Base-by-base conservation (phyloP, 2,329 filamentous ascomycete genomes). In the Sporothrix humicola region DNA sequence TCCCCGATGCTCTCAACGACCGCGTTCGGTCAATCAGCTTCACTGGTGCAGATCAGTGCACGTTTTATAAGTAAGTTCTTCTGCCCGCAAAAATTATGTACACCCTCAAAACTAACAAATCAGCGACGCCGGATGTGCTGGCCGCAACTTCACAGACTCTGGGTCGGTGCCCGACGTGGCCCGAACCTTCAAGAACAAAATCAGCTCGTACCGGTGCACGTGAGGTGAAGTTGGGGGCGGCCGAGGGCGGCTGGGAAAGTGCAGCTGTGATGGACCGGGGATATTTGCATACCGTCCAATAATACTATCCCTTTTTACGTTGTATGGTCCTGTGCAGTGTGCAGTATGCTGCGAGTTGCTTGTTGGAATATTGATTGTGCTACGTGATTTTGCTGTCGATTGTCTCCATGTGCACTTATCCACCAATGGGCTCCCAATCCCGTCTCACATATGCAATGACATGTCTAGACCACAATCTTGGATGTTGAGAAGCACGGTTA, bases 21-120 rank as follows among this genome's bases (percentile, higher is more conserved):
- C 65, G 65, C 46, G 52, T 68, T 12, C 65, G 65, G 23, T 68
- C 65, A 20, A 68, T 68, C 65, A 68, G 46, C 46, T 68, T 68
- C 65, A 46, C 37, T 17, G 65, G 65, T 12, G 44, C 65, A 12
- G 65, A 68, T 26, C 65, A 68, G 65, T 68, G 65, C 65, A 68
- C 65, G 13, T 68, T 68, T 37, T 68, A 68, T 46, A 68, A 15
- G 65, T 68, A 8, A 37, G 65, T 66, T 17, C 0, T 8, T n/a
- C 12, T 9, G 8, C n/a, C 58, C 42, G 9, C 12, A 17, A 17
- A 17, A 31, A 31, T 17, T 8, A 15, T 31, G 31, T 4, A 12
- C 31, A 10, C 59, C 9, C 4, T 15, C 7, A 10, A 10, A 44
- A 8, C 59, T 63, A 15, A 63, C 59, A 44, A 44, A 63, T 20